Evolutionary conservation across 116 monocot genomes (phyloP), one percentile per base, ranked within the genome.

Genomic region (Trichopus zeylanicus): DNA sequence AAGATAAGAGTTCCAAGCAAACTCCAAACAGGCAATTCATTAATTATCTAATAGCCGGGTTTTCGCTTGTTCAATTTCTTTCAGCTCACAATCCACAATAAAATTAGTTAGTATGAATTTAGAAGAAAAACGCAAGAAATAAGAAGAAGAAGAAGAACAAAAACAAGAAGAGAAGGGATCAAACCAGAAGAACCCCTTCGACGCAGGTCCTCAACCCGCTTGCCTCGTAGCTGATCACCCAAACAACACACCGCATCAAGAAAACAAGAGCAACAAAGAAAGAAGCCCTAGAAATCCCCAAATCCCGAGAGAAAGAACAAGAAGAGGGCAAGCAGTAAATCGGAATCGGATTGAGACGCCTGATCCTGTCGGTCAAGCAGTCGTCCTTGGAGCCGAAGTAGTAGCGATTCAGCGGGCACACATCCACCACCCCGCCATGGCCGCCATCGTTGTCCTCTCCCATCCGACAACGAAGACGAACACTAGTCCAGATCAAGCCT

Each of bases 121-220:
- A 42, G 8, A 3, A 2, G n/a, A 13, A 42, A 42, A 39, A 42
- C 42, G n/a, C 42, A 13, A 42, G 42, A 42, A 42, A 42, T 42
- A 0, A 42, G n/a, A 4, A 42, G 4, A 42, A n/a, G n/a, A n/a
- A 42, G 42, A n/a, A n/a, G n/a, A 42, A 13, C 42, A 42, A 18
- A 42, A 1, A n/a, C n/a, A 42, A 42, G 42, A 42, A 42, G 2
- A 55, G 13, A 63, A 59, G 48, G 15, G 30, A 18, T 59, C 70
- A 51, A 13, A 84, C 84, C 75, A 78, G 68, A 59, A 78, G 71
- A 53, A 78, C 75, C 8, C 75, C 84, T 46, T 62, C 60, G 10
- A 79, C 79, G 75, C 73, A 62, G 22, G 72, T 79, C 75, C 84
- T 72, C 72, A 84, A 4, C 48, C 84, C 79, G 48, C 55, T 55